phyloP scores from a whole-genome alignment of 2,329 filamentous ascomycete species.

The Balansia obtecta region DNA sequence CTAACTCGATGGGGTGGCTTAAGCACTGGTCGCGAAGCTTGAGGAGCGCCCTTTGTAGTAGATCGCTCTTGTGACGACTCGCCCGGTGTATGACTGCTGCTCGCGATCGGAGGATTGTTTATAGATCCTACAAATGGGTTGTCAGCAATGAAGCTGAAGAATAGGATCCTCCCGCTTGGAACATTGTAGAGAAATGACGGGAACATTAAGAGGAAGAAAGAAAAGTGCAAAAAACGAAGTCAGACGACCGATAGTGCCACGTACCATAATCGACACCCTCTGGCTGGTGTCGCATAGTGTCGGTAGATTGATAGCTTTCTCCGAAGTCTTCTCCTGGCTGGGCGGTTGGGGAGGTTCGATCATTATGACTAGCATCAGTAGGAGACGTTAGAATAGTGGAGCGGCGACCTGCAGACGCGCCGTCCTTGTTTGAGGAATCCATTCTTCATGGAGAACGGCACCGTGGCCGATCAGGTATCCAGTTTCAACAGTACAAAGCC shows the following conservation, averaged over 20 bases:
- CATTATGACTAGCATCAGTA: slow-evolving; percentile 34
- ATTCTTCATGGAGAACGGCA: slow-evolving; percentile 20
- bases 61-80: slow-evolving; percentile 25
- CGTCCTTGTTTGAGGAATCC: slow-evolving; percentile 28
- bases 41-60: slow-evolving; percentile 19
- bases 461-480: slow-evolving; percentile 5
- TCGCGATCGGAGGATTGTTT: slow-evolving; percentile 8
- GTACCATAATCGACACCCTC: slow-evolving; percentile 43
- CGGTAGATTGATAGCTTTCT: slow-evolving; percentile 46
- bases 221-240: background rate
- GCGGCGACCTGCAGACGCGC: slow-evolving; percentile 23
- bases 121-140: slow-evolving; percentile 8
- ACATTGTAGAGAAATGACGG: background rate
- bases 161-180: background rate
- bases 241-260: slow-evolving; percentile 1
- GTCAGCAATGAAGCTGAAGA: background rate
- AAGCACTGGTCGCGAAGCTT: slow-evolving; percentile 25
- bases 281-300: slow-evolving; percentile 45
- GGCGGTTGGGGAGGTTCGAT: slow-evolving; percentile 21
- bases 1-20: slow-evolving; percentile 35
- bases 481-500: background rate
- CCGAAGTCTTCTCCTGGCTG: slow-evolving; percentile 32
- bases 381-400: slow-evolving; percentile 30
- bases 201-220: background rate
- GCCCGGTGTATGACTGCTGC: slow-evolving; percentile 20